These are phyloP conservation scores for Coemansia aciculifera DNA, from an alignment of 192 early-diverging fungal species.

Conservation along the genomic window DNA sequence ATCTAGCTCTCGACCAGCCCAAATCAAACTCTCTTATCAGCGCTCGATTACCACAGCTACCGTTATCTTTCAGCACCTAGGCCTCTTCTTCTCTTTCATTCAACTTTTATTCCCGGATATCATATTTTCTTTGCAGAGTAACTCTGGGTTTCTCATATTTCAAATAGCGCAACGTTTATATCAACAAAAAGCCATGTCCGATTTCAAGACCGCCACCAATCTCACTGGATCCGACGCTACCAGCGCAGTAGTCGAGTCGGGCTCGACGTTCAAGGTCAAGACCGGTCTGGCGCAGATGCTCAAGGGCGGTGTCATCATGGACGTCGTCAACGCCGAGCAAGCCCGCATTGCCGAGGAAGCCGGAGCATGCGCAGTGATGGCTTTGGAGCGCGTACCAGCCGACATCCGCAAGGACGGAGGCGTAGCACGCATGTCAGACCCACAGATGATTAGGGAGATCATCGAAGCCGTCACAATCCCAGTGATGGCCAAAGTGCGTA, in stretches of 20 bases:
- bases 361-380: slow-evolving; percentile 97
- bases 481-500: slow-evolving; percentile 98
- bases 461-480: slow-evolving; percentile 94
- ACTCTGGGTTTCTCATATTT: background rate
- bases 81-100: background rate
- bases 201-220: slow-evolving; percentile 56
- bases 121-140: background rate
- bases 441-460: slow-evolving; percentile 96
- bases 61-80: background rate
- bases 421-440: slow-evolving; percentile 98
- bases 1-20: background rate
- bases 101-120: background rate
- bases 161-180: slow-evolving; percentile 2
- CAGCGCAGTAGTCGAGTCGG: slow-evolving; percentile 14
- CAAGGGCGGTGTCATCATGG: slow-evolving; percentile 99
- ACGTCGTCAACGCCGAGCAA: slow-evolving; percentile 96
- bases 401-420: slow-evolving; percentile 97
- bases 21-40: background rate
- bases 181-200: slow-evolving; percentile 10
- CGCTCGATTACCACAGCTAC: background rate
- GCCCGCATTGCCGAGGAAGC: slow-evolving; percentile 96
- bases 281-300: slow-evolving; percentile 96
- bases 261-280: slow-evolving; percentile 79
- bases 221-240: slow-evolving; percentile 45
- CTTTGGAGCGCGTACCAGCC: slow-evolving; percentile 95